Evolutionary conservation across 805 yeast species (phyloP), one percentile per base, ranked within the genome.

Genomic region (Saturnispora halmiae): DNA sequence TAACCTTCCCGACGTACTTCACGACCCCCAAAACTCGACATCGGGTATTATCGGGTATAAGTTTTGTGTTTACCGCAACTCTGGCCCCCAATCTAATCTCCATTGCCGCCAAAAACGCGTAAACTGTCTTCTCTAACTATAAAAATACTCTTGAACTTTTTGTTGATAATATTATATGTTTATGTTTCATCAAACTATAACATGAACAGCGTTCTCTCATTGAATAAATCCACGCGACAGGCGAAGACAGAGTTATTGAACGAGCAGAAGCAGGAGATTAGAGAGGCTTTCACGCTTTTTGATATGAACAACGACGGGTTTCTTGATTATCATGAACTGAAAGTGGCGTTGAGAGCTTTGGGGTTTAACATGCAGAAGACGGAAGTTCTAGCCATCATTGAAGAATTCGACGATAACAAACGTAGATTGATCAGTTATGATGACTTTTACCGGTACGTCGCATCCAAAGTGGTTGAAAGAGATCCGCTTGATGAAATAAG

Each of bases 401-500:
- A 78, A 40, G 88, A 82, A 54, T 88, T 83, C 54, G 92, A 83
- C 57, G 69, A 82, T 3, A 88, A 82, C 46, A 82, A 82, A 46
- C 69, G 80, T 22, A 77, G 75, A 41, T 66, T 79, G 49, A 81
- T 90, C 53, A 73, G 78, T 29, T 84, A 80, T 53, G 94, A 84
- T 38, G 88, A 82, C 52, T 90, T 90, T 60, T 81, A 75, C 56
- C 73, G 75, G 50, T 80, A 78, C 41, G 86, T 85, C 63, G 88
- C 94, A 1, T 82, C 77, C 43, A 79, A 74, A 62, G 82, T 92
- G n/a, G 64, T 82, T 13, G 79, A 82, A 40, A 70, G 97, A 53
- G 96, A 92, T 57, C 98, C 98, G 4, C 58, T 83, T 43, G 97
- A 90, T 36, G 99, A 92, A 56, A 82, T 92, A 15, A 73, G 76